phyloP scores from a whole-genome alignment of 192 early-diverging fungal species.

The Lunasporangiospora selenospora region DNA sequence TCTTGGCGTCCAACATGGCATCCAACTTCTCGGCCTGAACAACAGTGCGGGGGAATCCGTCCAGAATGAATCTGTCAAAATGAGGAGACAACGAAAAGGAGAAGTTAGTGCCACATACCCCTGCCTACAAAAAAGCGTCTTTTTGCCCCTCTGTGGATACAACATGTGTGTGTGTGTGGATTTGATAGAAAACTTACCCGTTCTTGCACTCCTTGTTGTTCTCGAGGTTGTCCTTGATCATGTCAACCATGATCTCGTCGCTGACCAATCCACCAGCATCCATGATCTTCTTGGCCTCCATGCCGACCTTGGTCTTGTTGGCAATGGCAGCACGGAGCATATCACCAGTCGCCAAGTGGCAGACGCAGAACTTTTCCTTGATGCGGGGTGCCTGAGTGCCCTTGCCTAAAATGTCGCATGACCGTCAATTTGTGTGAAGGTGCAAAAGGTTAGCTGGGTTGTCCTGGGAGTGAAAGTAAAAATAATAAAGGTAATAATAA shows the following conservation, averaged over 20 bases:
- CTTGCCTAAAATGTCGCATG: conserved; percentile 74
- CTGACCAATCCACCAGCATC: conserved; percentile 96
- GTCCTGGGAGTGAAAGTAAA: no score
- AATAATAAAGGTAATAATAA: conserved; percentile 1
- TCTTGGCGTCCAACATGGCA: conserved; percentile 85
- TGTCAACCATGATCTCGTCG: conserved; percentile 98
- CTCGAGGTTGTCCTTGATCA: conserved; percentile 97
- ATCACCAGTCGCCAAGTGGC: conserved; percentile 99
- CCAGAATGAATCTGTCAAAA: conserved; percentile 85
- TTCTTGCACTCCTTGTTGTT: conserved; percentile 95
- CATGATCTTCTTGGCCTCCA: conserved; percentile 99
- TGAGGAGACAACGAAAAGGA: not conserved
- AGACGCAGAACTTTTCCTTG: conserved; percentile 95
- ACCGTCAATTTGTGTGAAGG: no score
- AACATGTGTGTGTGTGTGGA: not conserved
- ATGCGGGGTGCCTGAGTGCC: conserved; percentile 96
- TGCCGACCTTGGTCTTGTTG: conserved; percentile 89
- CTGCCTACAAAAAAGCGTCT: no score
- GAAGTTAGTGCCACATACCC: no score
- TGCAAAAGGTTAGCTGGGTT: no score
- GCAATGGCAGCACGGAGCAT: conserved; percentile 98
- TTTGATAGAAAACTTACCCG: conserved; percentile 60
- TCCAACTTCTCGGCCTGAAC: conserved; percentile 98
- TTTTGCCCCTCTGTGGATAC: not conserved
- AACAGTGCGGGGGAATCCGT: conserved; percentile 99